A percentile compares a stretch with the other conserved stretches of the same genome.
Conservation (phyloP, 495 filamentous ascomycete species). For the Margaritispora aquatica region DNA sequence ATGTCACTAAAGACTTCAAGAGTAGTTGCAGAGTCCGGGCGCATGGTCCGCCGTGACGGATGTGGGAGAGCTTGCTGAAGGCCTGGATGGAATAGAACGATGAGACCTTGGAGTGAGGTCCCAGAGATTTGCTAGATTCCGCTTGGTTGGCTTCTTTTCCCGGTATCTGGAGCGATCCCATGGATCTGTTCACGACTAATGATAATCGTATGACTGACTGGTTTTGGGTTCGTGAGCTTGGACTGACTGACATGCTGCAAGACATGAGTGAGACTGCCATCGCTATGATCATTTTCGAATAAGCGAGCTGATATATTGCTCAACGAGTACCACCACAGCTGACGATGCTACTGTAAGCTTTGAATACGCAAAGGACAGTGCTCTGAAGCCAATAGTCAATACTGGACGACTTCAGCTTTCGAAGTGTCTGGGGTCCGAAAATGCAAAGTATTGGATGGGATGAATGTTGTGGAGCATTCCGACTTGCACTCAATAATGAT, state of each 20-base stretch:
- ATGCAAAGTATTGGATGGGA: background rate
- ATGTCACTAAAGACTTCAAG: too few species aligned
- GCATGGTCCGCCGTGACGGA: too few species aligned
- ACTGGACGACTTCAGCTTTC: too few species aligned
- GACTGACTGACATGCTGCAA: constrained; percentile 11
- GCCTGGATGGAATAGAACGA: background rate
- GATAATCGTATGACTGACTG: background rate
- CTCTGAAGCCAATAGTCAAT: too few species aligned
- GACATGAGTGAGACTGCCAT: constrained; percentile 4
- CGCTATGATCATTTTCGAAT: too few species aligned
- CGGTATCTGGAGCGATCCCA: background rate
- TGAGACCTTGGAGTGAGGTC: background rate
- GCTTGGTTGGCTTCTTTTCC: background rate
- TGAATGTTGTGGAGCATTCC: background rate
- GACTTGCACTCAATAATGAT: too few species aligned
- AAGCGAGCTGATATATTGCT: too few species aligned
- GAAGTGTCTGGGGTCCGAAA: background rate
- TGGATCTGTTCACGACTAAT: too few species aligned
- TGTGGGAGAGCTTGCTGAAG: too few species aligned
- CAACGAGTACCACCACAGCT: too few species aligned
- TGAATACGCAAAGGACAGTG: background rate
- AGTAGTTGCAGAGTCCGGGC: too few species aligned
- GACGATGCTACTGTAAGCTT: background rate
- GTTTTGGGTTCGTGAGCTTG: background rate
- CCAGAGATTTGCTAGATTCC: background rate